phyloP scores from a whole-genome alignment of 2,329 filamentous ascomycete species.

The Epichloe uncinata region DNA sequence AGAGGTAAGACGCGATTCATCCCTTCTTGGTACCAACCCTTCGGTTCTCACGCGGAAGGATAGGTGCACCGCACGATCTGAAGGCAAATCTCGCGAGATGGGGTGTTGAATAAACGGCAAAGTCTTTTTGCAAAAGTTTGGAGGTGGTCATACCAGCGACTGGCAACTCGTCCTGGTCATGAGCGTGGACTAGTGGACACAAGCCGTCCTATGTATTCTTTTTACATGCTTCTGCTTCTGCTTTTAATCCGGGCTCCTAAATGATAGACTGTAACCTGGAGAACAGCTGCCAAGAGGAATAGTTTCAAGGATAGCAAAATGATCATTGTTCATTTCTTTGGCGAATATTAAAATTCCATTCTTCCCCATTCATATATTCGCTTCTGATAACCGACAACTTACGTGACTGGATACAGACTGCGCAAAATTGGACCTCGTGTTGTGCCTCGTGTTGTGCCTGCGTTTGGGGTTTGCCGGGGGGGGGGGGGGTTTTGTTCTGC shows the following conservation, averaged over 20 bases:
- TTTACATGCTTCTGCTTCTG: neutral
- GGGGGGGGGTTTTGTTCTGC: no score
- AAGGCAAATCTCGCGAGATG: constrained; percentile 4
- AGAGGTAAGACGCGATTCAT: constrained; percentile 14
- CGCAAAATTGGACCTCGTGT: no score
- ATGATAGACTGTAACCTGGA: neutral
- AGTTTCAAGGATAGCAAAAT: neutral
- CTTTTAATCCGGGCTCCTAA: neutral
- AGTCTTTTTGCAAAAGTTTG: neutral
- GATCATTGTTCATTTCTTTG: neutral
- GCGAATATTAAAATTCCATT: neutral
- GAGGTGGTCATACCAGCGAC: neutral
- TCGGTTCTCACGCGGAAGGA: constrained; percentile 3
- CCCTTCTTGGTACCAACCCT: neutral
- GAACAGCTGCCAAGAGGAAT: neutral
- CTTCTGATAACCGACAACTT: no score
- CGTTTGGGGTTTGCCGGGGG: no score
- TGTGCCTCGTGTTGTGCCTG: no score
- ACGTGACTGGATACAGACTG: no score
- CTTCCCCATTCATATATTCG: no score
- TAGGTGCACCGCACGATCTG: constrained; percentile 3
- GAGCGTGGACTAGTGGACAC: neutral
- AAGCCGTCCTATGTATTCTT: neutral
- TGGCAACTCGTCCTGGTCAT: neutral
- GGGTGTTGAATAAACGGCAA: constrained; percentile 1